Evolutionary conservation across 2,329 filamentous ascomycete genomes (phyloP).

Genomic region (Didymella sp.): DNA sequence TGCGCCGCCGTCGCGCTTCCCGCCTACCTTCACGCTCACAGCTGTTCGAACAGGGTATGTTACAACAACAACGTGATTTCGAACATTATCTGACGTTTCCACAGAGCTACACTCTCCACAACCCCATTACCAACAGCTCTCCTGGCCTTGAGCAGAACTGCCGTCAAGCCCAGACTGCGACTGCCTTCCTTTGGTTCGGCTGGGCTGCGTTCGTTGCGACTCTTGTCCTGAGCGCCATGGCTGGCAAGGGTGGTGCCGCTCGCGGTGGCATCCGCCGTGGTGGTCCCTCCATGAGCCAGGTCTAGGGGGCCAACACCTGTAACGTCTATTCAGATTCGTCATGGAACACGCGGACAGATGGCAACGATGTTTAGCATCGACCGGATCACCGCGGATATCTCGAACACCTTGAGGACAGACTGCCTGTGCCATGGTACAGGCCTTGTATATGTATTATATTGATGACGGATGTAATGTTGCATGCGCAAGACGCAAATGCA

Average conservation of each 20-base stretch:
- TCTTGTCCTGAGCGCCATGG: slow-evolving; percentile 63
- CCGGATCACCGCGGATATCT: not conserved
- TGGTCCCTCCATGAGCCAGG: slow-evolving; percentile 62
- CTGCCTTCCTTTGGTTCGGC: slow-evolving; percentile 81
- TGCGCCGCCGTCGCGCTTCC: slow-evolving; percentile 74
- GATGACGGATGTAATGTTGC: slow-evolving; percentile 14
- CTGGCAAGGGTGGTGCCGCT: slow-evolving; percentile 56
- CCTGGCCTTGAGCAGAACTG: slow-evolving; percentile 68
- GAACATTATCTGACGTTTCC: slow-evolving; percentile 1
- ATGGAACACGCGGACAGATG: slow-evolving; percentile 38
- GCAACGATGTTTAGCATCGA: slow-evolving; percentile 16
- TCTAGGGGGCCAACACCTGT: slow-evolving; percentile 50
- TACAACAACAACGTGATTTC: not conserved
- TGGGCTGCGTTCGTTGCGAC: slow-evolving; percentile 66
- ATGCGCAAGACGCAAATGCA: slow-evolving; percentile 10
- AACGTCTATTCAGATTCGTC: slow-evolving; percentile 33
- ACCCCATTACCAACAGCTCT: slow-evolving; percentile 70
- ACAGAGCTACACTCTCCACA: slow-evolving; percentile 53
- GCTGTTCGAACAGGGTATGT: slow-evolving; percentile 68
- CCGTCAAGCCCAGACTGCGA: slow-evolving; percentile 75
- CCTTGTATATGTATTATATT: slow-evolving; percentile 20
- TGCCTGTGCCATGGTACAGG: not conserved
- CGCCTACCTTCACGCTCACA: slow-evolving; percentile 70
- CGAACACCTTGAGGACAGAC: not conserved
- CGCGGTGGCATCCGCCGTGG: slow-evolving; percentile 58